Conservation (phyloP, 352 stramenopile species). For the Phytophthora citrophthora region DNA sequence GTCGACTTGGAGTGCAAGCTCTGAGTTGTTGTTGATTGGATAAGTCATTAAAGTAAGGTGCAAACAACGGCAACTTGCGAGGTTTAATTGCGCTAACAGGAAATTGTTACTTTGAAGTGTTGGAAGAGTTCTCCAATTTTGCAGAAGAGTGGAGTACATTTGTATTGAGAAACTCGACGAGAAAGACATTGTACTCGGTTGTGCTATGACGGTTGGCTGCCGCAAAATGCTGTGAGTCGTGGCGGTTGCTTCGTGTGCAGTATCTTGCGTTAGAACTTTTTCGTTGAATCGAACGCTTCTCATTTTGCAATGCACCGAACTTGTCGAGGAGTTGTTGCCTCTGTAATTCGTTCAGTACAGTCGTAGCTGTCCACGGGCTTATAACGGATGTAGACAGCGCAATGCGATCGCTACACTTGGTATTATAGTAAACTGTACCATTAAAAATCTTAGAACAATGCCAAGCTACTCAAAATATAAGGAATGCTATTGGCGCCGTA, state of each 20-base stretch:
- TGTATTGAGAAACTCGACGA: no score
- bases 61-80: conserved; percentile 7
- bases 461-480: no score
- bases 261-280: not conserved
- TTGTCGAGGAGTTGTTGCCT: not conserved
- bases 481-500: not conserved
- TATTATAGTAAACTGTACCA: no score
- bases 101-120: not conserved
- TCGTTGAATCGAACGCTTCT: not conserved
- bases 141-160: no score
- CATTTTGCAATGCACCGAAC: not conserved
- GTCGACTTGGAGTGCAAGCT: not conserved
- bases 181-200: no score
- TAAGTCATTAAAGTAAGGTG: conserved; percentile 16
- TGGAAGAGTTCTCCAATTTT: no score
- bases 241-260: not conserved
- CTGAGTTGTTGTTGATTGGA: conserved; percentile 12
- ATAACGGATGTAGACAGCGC: not conserved
- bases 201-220: no score
- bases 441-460: no score
- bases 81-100: conserved; percentile 15
- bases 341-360: not conserved
- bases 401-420: no score
- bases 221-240: not conserved
- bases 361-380: not conserved